Base-by-base conservation (phyloP, 176 grass and related monocot genomes). In the Triticum urartu region DNA sequence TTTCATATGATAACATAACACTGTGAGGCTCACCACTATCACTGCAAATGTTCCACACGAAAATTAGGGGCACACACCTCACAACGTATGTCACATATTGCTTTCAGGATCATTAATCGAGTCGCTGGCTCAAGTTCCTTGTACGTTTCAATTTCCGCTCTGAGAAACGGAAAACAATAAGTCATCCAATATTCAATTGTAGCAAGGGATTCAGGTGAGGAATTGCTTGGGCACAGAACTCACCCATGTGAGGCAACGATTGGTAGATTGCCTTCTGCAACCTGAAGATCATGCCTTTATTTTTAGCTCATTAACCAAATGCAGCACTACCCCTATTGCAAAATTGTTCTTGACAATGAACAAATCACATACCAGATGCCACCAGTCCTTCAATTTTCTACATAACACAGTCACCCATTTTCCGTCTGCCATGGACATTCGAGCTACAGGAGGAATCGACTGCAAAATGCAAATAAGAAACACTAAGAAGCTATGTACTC, bases 331-430 rank as follows among this genome's bases (percentile, higher is more conserved):
- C 73, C 62, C 61, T 75, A 84, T 63, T 64, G 36, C 60, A 68
- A 70, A 89, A 79, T 81, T 71, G 34, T 48, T 81, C 39, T 83
- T 54, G 60, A 50, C 20, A 71, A 38, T 72, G 77, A 79, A 64
- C 56, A 60, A 71, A 62, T 66, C 72, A 39, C 84, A 71, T 98
- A 98, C 96, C 96, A 90, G 91, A 64, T 94, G 85, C 96, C 96
- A 98, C 96, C 96, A 98, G 86, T 98, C 88, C 91, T 91, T 98
- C 59, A 98, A 45, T 87, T 94, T 98, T 54, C 89, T 91, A 88
- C 96, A 98, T 88, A 98, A 86, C 32, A 94, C 92, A 1, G 93
- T 90, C 60, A 98, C 89, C 96, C 96, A 98, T 60, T 89, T 95
- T 86, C 81, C 90, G 63, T 85, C 90, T 64, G 79, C 91, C 89